These are phyloP conservation scores for Xylariomycetidae sp. DNA, from an alignment of 2,329 filamentous ascomycete genomes.

Conservation along the genomic window DNA sequence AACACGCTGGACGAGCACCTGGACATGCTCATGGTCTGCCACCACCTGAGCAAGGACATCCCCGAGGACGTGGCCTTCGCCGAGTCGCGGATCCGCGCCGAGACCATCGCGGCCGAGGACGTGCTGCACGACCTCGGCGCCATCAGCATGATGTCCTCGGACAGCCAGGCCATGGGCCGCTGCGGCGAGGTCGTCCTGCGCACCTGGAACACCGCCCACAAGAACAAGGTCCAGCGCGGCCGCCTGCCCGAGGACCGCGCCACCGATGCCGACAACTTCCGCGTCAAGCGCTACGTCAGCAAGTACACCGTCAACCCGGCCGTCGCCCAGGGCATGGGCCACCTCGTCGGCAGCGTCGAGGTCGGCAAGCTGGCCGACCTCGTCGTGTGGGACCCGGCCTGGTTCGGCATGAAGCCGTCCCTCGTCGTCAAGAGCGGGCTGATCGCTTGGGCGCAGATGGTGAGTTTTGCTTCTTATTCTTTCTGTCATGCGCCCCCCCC, in stretches of 20 bases:
- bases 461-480: constrained; percentile 32
- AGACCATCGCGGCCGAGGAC: constrained; percentile 95
- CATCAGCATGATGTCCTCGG: constrained; percentile 95
- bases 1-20: constrained; percentile 96
- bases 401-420: constrained; percentile 82
- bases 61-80: constrained; percentile 95
- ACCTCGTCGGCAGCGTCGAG: constrained; percentile 82
- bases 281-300: constrained; percentile 87
- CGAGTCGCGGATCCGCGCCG: constrained; percentile 87
- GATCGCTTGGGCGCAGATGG: constrained; percentile 80
- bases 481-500: neutral
- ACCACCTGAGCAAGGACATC: constrained; percentile 87
- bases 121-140: constrained; percentile 92
- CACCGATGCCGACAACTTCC: constrained; percentile 79
- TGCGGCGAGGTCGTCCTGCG: constrained; percentile 90
- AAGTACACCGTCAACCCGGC: constrained; percentile 98
- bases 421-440: constrained; percentile 83
- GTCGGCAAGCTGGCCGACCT: constrained; percentile 87
- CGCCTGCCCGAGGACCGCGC: constrained; percentile 70
- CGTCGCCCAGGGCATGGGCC: constrained; percentile 82
- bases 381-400: constrained; percentile 78
- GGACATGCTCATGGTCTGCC: constrained; percentile 98
- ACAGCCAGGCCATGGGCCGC: constrained; percentile 94
- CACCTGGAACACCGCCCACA: constrained; percentile 96
- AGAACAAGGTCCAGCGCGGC: constrained; percentile 88